Conservation (phyloP, 2,329 filamentous ascomycete species). For the Volutella citrinella region DNA sequence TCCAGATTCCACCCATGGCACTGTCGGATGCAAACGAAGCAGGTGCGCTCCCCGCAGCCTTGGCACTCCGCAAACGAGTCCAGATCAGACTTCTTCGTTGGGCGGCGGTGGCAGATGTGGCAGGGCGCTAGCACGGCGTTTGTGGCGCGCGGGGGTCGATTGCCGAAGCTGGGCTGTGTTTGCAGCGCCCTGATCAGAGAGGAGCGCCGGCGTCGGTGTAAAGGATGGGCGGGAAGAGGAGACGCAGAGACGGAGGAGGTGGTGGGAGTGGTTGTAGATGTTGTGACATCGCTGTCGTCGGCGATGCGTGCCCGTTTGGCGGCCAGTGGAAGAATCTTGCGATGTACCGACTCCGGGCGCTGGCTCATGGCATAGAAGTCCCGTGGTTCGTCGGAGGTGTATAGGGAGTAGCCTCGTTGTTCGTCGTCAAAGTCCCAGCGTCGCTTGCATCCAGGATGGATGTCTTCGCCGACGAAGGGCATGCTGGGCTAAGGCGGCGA, state of each 20-base stretch:
- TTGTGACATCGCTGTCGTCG: constrained; percentile 21
- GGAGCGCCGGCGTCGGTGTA: constrained; percentile 24
- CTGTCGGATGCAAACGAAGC: constrained; percentile 65
- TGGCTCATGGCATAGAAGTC: constrained; percentile 27
- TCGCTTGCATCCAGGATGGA: constrained; percentile 32
- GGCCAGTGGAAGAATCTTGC: constrained; percentile 28
- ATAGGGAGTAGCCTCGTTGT: constrained; percentile 20
- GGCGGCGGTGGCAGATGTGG: constrained; percentile 65
- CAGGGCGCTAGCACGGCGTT: constrained; percentile 49
- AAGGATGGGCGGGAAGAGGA: constrained; percentile 6
- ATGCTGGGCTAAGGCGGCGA: constrained; percentile 21
- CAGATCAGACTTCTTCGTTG: constrained; percentile 62
- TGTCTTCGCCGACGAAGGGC: constrained; percentile 34
- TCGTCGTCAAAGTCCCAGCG: constrained; percentile 30
- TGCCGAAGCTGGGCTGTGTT: constrained; percentile 14
- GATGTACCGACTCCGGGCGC: constrained; percentile 20
- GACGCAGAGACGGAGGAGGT: constrained; percentile 6
- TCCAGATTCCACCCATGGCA: constrained; percentile 50
- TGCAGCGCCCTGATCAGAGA: constrained; percentile 23
- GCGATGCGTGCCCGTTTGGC: constrained; percentile 29
- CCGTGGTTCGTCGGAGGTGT: constrained; percentile 21
- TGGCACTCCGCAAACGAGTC: constrained; percentile 64
- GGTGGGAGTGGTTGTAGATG: constrained; percentile 11
- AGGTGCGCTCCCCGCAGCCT: constrained; percentile 59
- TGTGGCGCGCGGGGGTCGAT: constrained; percentile 8